Evolutionary conservation across 2,329 filamentous ascomycete species (phyloP).

Genomic region (Fusarium protoensiforme): DNA sequence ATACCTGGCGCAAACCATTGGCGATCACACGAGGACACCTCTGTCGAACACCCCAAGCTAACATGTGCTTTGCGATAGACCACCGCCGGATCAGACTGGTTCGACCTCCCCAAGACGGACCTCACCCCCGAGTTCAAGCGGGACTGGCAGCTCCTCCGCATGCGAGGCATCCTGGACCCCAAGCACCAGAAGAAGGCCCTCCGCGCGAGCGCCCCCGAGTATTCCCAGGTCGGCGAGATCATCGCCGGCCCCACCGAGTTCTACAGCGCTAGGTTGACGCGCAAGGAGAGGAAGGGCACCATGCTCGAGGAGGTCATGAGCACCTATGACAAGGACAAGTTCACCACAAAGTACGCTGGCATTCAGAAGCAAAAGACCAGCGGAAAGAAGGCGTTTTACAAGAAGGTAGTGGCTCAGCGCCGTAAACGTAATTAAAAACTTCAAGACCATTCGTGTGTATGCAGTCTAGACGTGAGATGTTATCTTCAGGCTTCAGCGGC

Average conservation of each 20-base stretch:
- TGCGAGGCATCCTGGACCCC: slow-evolving; percentile 88
- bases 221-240: slow-evolving; percentile 88
- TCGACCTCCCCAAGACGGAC: slow-evolving; percentile 84
- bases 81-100: slow-evolving; percentile 86
- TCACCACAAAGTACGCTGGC: slow-evolving; percentile 88
- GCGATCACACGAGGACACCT: not conserved
- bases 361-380: slow-evolving; percentile 86
- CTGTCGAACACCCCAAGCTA: slow-evolving; percentile 15
- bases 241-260: slow-evolving; percentile 91
- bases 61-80: slow-evolving; percentile 46
- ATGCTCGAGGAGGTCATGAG: slow-evolving; percentile 84
- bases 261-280: slow-evolving; percentile 81
- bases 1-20: slow-evolving; percentile 17
- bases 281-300: slow-evolving; percentile 88
- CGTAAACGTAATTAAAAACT: slow-evolving; percentile 43
- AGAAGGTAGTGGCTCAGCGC: slow-evolving; percentile 70
- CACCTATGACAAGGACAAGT: slow-evolving; percentile 66
- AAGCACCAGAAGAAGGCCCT: slow-evolving; percentile 94
- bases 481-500: not conserved
- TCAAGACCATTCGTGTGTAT: not conserved
- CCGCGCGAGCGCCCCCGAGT: slow-evolving; percentile 76
- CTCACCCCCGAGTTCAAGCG: slow-evolving; percentile 87
- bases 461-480: not conserved
- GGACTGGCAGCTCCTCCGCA: slow-evolving; percentile 88
- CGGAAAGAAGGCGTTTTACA: slow-evolving; percentile 91